Evolutionary conservation across 371 early-diverging fungal species (phyloP).

Genomic region (Saksenaea oblongispora): DNA sequence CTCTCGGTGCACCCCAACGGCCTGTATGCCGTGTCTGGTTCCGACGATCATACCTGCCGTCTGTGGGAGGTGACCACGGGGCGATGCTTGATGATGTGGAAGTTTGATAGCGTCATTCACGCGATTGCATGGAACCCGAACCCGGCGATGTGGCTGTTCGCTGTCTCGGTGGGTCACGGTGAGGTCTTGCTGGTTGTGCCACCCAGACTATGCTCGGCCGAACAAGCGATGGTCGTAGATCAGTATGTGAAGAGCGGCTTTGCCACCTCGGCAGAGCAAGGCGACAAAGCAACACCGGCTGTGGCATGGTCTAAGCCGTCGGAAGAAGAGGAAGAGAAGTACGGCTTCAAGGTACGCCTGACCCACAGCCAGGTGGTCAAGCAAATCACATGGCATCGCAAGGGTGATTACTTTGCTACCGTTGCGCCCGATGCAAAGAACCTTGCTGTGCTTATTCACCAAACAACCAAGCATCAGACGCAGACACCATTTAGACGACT

Average conservation of each 20-base stretch:
- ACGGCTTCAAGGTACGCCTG: constrained; percentile 56
- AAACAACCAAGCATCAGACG: constrained; percentile 82
- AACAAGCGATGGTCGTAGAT: constrained; percentile 49
- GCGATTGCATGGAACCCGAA: constrained; percentile 91
- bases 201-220: constrained; percentile 49
- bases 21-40: constrained; percentile 84
- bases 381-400: constrained; percentile 91
- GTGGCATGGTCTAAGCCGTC: constrained; percentile 66
- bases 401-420: constrained; percentile 94
- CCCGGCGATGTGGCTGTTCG: constrained; percentile 74
- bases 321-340: constrained; percentile 49
- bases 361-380: constrained; percentile 67
- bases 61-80: constrained; percentile 94
- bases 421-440: constrained; percentile 72
- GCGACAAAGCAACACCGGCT: constrained; percentile 35
- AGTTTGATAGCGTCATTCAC: constrained; percentile 67
- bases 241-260: constrained; percentile 58
- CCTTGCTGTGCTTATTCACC: constrained; percentile 87
- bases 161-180: constrained; percentile 68
- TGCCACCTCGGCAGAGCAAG: constrained; percentile 25
- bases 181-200: constrained; percentile 57
- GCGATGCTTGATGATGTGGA: constrained; percentile 79
- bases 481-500: constrained; percentile 90
- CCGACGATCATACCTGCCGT: constrained; percentile 86
- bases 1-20: constrained; percentile 91